Conservation (phyloP, 2,329 filamentous ascomycete genomes). For the Botrytis hyacinthi region DNA sequence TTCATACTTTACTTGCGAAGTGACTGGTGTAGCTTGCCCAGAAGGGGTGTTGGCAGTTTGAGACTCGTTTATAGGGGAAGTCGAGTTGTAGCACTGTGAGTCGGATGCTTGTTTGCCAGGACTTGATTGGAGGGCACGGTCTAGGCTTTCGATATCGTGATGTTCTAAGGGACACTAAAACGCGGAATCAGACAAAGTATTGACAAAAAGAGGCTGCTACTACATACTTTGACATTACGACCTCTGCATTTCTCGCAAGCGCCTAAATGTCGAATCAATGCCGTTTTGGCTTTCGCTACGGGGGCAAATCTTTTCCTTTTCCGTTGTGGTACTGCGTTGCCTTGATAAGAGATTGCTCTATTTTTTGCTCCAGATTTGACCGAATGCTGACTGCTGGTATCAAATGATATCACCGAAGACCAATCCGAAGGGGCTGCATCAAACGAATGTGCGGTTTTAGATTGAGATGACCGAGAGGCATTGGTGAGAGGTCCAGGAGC, state of each 20-base stretch:
- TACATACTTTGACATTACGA: slow-evolving; percentile 27
- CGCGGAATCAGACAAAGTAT: neutral
- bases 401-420: slow-evolving; percentile 36
- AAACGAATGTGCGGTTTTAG: slow-evolving; percentile 24
- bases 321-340: slow-evolving; percentile 29
- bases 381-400: slow-evolving; percentile 27
- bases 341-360: slow-evolving; percentile 31
- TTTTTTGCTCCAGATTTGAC: slow-evolving; percentile 14
- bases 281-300: slow-evolving; percentile 32
- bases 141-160: slow-evolving; percentile 34
- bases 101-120: slow-evolving; percentile 4
- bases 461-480: slow-evolving; percentile 30
- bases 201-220: slow-evolving; percentile 18
- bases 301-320: slow-evolving; percentile 29
- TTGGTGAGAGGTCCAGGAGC: slow-evolving; percentile 23
- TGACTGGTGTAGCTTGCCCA: slow-evolving; percentile 19
- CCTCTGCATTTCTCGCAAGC: slow-evolving; percentile 31
- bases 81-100: neutral
- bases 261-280: slow-evolving; percentile 34
- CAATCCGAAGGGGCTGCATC: slow-evolving; percentile 27
- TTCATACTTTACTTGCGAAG: slow-evolving; percentile 21
- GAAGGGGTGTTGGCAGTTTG: slow-evolving; percentile 22
- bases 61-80: slow-evolving; percentile 17
- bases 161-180: slow-evolving; percentile 35
- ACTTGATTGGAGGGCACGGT: slow-evolving; percentile 21